Base-by-base conservation (phyloP, 2,329 filamentous ascomycete species). In the Claviceps monticola region DNA sequence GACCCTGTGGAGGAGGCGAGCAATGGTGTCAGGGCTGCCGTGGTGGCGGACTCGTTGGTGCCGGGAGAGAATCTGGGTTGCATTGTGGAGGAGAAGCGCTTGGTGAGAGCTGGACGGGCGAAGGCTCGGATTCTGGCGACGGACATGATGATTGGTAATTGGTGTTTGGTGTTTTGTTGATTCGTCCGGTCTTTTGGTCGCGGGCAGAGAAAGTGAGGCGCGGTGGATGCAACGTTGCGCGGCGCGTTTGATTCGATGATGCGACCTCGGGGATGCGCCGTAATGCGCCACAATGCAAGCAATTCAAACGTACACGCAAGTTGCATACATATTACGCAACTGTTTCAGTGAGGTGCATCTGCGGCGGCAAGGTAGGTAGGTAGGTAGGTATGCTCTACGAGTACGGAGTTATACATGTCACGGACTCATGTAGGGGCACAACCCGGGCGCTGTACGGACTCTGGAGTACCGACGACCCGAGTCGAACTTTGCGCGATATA, bases 31-130 rank as follows among this genome's bases (percentile, higher is more conserved):
- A 72, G 60, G 17, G 66, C 62, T 16, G 64, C 51, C 2, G 62
- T 58, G 46, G 73, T 57, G 19, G 61, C 60, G 3, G 63, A 54
- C 53, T 67, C 65, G 55, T 79, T 71, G 5, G 71, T 70, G 53
- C 71, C 74, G 29, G 68, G 56, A 2, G 74, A 71, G 62, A 78
- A 78, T 53, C 59, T 61, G 39, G 66, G 64, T 16, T 59, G 63
- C 38, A 63, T 64, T 23, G 56, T 54, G 39, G 57, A 55, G 6
- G 50, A 52, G 56, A 19, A 26, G 6, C 39, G 51, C 26, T 29
- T 46, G 3, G 50, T 17, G 29, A 36, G 36, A n/a, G 47, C n/a
- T 9, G 46, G 7, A 34, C 42, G 46, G 48, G 41, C 46, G 19
- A 48, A 19, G 37, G 36, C 37, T 16, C 7, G 41, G 45, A 21